Evolutionary conservation across 163 green algal species (phyloP).

Genomic region (Volvox carteri): DNA sequence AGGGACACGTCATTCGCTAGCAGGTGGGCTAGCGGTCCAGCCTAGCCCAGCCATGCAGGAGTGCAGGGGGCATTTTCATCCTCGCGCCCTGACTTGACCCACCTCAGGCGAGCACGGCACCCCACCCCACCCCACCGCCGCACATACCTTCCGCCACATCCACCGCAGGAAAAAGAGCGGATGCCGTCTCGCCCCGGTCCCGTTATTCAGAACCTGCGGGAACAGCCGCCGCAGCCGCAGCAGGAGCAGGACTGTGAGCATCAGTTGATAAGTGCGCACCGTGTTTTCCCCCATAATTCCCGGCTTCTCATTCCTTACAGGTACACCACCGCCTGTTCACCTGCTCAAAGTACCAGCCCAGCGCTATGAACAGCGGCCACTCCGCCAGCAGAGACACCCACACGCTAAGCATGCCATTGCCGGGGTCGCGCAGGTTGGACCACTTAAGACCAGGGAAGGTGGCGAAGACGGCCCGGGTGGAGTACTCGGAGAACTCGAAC

Average conservation of each 20-base stretch:
- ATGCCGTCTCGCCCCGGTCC: conserved; percentile 80
- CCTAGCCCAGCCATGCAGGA: no score
- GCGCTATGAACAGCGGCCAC: conserved; percentile 62
- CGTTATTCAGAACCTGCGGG: conserved; percentile 71
- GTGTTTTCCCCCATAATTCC: no score
- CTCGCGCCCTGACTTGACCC: no score
- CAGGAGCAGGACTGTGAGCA: no score
- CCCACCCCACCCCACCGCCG: background rate
- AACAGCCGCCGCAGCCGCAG: no score
- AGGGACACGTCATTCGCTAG: no score
- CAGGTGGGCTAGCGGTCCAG: no score
- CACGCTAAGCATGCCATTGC: conserved; percentile 79
- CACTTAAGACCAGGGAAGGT: conserved; percentile 75
- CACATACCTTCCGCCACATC: conserved; percentile 21
- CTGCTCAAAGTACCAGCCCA: conserved; percentile 84
- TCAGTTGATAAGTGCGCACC: no score
- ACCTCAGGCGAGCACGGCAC: no score
- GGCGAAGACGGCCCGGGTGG: conserved; percentile 79
- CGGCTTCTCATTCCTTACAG: no score
- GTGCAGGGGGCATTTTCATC: no score
- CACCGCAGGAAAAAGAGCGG: conserved; percentile 86
- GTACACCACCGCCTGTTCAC: no score
- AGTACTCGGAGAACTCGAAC: conserved; percentile 84
- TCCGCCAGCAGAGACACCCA: conserved; percentile 89
- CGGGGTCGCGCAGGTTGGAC: conserved; percentile 69